Percentiles rank a stretch among this genome's conserved stretches.
Conservation (phyloP, 352 stramenopile species). For the Phytophthora crassamura region DNA sequence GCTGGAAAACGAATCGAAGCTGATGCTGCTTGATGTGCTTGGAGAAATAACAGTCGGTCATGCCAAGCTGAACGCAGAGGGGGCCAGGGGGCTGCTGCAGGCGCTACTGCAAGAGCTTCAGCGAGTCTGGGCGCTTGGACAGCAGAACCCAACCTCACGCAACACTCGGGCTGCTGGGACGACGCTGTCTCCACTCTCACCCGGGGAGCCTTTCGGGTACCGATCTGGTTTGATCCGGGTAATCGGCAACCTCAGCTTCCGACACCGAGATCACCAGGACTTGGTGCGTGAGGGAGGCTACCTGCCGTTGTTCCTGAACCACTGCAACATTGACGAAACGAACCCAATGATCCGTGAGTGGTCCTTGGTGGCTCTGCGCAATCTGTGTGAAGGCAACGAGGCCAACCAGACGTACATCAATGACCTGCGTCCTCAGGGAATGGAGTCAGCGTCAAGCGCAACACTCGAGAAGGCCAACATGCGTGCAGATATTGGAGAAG, state of each 20-base stretch:
- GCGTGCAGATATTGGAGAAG: constrained; percentile 40
- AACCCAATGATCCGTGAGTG: constrained; percentile 92
- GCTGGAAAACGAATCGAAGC: constrained; percentile 79
- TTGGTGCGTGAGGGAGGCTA: constrained; percentile 75
- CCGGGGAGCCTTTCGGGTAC: constrained; percentile 68
- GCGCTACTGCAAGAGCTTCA: constrained; percentile 68
- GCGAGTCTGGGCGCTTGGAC: constrained; percentile 60
- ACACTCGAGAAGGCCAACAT: constrained; percentile 44
- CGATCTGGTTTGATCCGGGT: constrained; percentile 80
- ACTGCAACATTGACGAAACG: constrained; percentile 90
- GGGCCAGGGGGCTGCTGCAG: constrained; percentile 35
- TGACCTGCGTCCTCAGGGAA: constrained; percentile 65
- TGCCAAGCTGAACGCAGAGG: constrained; percentile 11
- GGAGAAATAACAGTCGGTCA: constrained; percentile 57
- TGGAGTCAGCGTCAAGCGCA: constrained; percentile 34
- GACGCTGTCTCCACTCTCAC: constrained; percentile 5
- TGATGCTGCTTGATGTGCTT: constrained; percentile 76
- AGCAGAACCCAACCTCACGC: constrained; percentile 19
- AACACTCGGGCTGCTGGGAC: constrained; percentile 17
- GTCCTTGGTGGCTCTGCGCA: constrained; percentile 88
- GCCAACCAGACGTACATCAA: constrained; percentile 76
- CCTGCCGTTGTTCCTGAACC: constrained; percentile 86
- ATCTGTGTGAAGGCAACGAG: constrained; percentile 89
- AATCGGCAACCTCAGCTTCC: constrained; percentile 86
- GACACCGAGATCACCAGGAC: constrained; percentile 74